Evolutionary conservation across 768 basidiomycete genomes (phyloP).

Genomic region (Leccinum sublutescens): DNA sequence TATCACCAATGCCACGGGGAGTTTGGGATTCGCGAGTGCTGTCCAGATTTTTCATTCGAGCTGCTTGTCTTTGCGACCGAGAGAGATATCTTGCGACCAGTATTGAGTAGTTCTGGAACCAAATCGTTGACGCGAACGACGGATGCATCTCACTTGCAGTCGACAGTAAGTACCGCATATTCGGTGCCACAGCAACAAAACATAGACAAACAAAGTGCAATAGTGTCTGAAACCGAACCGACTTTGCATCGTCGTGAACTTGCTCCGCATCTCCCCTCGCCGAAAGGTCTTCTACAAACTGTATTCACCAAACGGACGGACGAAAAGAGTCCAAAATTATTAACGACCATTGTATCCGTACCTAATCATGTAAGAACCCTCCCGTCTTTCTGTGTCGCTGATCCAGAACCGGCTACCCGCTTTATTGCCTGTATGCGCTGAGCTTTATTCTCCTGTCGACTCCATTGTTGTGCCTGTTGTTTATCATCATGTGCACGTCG

Average conservation of each 20-base stretch:
- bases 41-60: too few species aligned
- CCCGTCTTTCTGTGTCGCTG: conserved; percentile 23
- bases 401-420: conserved; percentile 17
- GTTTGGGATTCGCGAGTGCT: too few species aligned
- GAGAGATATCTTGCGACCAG: too few species aligned
- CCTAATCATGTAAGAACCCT: conserved; percentile 34
- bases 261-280: background rate
- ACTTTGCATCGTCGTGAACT: conserved; percentile 13
- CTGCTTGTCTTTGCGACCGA: too few species aligned
- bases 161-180: too few species aligned
- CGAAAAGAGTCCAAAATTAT: conserved; percentile 14
- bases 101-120: too few species aligned
- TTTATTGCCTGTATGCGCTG: conserved; percentile 21
- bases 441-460: conserved; percentile 18
- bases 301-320: conserved; percentile 19
- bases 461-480: conserved; percentile 22
- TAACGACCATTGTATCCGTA: conserved; percentile 33
- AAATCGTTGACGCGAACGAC: too few species aligned
- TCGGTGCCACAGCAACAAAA: conserved; percentile 25
- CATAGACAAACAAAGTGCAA: conserved; percentile 24
- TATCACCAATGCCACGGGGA: too few species aligned
- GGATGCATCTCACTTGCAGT: too few species aligned
- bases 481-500: conserved; percentile 36
- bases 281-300: conserved; percentile 26
- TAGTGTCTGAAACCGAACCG: conserved; percentile 5